A percentile compares a stretch with the other conserved stretches of the same genome.
phyloP scores from a whole-genome alignment of 257 asterid genomes.

The Catharanthus roseus region DNA sequence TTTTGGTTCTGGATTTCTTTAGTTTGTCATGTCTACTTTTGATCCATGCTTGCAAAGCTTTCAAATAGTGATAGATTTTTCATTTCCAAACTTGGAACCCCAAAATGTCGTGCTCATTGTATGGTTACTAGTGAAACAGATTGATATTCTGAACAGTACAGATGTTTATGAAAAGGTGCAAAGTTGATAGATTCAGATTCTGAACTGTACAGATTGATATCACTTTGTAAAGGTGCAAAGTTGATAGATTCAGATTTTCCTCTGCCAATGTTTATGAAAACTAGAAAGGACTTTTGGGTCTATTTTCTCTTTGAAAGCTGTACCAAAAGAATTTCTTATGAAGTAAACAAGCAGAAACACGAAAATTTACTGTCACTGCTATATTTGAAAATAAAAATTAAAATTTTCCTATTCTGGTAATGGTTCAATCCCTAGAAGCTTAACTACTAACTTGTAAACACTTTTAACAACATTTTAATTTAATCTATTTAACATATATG shows the following conservation, averaged over 20 bases:
- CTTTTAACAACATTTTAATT: not conserved
- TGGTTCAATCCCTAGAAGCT: not conserved
- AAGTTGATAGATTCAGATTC: too few relatives aligned
- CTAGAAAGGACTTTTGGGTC: too few relatives aligned
- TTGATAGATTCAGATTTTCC: not conserved
- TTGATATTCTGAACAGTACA: not conserved
- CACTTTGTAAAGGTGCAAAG: not conserved
- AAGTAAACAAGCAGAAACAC: too few relatives aligned
- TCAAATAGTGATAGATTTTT: not conserved
- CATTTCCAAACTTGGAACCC: not conserved
- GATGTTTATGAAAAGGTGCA: too few relatives aligned
- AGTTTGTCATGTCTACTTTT: not conserved
- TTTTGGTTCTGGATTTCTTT: not conserved
- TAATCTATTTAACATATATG: too few relatives aligned
- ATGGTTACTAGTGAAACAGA: not conserved
- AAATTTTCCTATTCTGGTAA: too few relatives aligned
- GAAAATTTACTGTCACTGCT: too few relatives aligned
- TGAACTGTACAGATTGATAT: too few relatives aligned
- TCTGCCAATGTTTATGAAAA: not conserved
- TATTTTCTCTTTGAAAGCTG: not conserved
- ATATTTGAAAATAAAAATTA: too few relatives aligned
- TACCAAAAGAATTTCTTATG: not conserved
- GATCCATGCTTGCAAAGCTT: not conserved
- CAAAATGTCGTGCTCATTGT: not conserved
- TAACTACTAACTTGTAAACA: not conserved